A percentile compares a stretch with the other conserved stretches of the same genome.
Conservation (phyloP, 2,329 filamentous ascomycete genomes). For the Lasiodiplodia hormozganensis region DNA sequence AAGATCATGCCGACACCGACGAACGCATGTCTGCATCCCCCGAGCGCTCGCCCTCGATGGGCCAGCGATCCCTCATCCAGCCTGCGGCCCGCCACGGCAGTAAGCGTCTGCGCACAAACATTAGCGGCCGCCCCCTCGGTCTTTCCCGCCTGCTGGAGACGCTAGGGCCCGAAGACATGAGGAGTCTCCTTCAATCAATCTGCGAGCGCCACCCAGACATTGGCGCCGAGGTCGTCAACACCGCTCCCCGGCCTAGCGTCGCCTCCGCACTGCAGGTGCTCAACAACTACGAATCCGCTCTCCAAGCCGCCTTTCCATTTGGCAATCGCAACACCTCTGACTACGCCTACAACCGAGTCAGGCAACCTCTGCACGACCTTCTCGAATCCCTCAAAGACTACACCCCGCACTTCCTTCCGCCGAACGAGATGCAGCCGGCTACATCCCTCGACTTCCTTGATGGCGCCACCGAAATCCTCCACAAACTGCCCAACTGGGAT, state of each 20-base stretch:
- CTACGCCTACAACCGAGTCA: slow-evolving; percentile 93
- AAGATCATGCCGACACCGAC: slow-evolving; percentile 66
- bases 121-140: slow-evolving; percentile 70
- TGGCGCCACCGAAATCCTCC: slow-evolving; percentile 86
- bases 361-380: slow-evolving; percentile 77
- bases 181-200: slow-evolving; percentile 85
- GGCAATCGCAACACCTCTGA: slow-evolving; percentile 85
- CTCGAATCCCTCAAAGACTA: slow-evolving; percentile 93
- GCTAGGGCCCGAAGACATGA: slow-evolving; percentile 82
- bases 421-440: slow-evolving; percentile 83
- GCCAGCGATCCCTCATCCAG: slow-evolving; percentile 68
- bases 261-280: slow-evolving; percentile 81
- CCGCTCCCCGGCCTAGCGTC: slow-evolving; percentile 87
- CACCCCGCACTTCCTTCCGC: slow-evolving; percentile 93
- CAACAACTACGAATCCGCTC: slow-evolving; percentile 77
- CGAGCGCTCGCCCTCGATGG: slow-evolving; percentile 77
- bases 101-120: slow-evolving; percentile 71
- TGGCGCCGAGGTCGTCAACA: slow-evolving; percentile 80
- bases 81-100: slow-evolving; percentile 58
- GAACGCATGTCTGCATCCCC: slow-evolving; percentile 94
- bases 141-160: slow-evolving; percentile 89
- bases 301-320: slow-evolving; percentile 82
- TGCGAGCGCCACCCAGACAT: slow-evolving; percentile 90
- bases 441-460: slow-evolving; percentile 88
- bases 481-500: slow-evolving; percentile 89